phyloP scores from a whole-genome alignment of 2,329 filamentous ascomycete genomes.

The Botrytis squamosa region DNA sequence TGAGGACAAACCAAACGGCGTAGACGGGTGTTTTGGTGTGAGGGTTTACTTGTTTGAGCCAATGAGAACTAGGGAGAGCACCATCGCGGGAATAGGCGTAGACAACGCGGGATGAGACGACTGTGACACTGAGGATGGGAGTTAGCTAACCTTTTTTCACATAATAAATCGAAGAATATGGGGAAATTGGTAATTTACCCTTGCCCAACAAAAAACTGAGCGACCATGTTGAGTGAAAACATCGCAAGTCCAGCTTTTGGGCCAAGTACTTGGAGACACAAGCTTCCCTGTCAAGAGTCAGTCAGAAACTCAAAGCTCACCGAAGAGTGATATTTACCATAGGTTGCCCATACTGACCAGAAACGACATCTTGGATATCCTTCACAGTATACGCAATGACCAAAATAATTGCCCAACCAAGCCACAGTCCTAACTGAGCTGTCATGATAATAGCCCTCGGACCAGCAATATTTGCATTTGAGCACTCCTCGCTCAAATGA shows the following conservation, averaged over 20 bases:
- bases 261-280: conserved; percentile 64
- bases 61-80: conserved; percentile 60
- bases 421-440: conserved; percentile 55
- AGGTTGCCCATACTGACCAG: conserved; percentile 64
- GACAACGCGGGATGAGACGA: conserved; percentile 62
- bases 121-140: conserved; percentile 49
- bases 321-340: conserved; percentile 45
- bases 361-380: conserved; percentile 57
- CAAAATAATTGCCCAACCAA: conserved; percentile 64
- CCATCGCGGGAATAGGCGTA: conserved; percentile 73
- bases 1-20: conserved; percentile 65
- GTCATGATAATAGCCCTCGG: conserved; percentile 66
- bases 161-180: fast-evolving
- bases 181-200: conserved; percentile 44
- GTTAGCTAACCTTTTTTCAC: fast-evolving
- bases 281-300: conserved; percentile 44
- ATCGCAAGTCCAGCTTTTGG: conserved; percentile 60
- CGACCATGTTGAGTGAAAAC: conserved; percentile 64
- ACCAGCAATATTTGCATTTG: conserved; percentile 63
- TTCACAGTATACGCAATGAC: conserved; percentile 67
- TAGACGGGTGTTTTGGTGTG: conserved; percentile 66
- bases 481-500: conserved; percentile 64
- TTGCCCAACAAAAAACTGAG: conserved; percentile 70
- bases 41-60: conserved; percentile 60
- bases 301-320: too few relatives aligned